Evolutionary conservation across 2,329 filamentous ascomycete genomes (phyloP).

Genomic region (Rhynchosporium secalis): DNA sequence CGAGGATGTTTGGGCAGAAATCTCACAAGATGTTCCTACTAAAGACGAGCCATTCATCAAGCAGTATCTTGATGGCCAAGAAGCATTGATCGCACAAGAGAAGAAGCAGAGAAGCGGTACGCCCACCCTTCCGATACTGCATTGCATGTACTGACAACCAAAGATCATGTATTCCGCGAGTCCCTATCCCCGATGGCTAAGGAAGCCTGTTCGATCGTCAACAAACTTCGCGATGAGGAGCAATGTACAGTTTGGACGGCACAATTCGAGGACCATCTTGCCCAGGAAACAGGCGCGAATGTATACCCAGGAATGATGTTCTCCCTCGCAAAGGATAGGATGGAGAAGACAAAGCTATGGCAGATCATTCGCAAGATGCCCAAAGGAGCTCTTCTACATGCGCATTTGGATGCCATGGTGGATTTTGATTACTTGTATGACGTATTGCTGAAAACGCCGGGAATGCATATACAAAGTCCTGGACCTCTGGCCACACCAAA

Average conservation of each 20-base stretch:
- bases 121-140: slow-evolving; percentile 29
- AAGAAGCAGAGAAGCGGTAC: slow-evolving; percentile 77
- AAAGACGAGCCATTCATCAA: slow-evolving; percentile 74
- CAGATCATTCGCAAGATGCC: slow-evolving; percentile 82
- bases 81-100: slow-evolving; percentile 77
- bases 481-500: slow-evolving; percentile 54
- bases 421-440: slow-evolving; percentile 79
- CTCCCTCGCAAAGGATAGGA: slow-evolving; percentile 76
- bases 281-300: slow-evolving; percentile 60
- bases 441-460: slow-evolving; percentile 67
- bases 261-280: slow-evolving; percentile 68
- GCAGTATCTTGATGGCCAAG: slow-evolving; percentile 75
- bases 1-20: slow-evolving; percentile 60
- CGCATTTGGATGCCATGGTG: slow-evolving; percentile 88
- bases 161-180: slow-evolving; percentile 70
- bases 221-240: slow-evolving; percentile 76
- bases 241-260: slow-evolving; percentile 74
- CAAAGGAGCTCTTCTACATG: slow-evolving; percentile 83
- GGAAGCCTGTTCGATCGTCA: slow-evolving; percentile 77
- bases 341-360: slow-evolving; percentile 85
- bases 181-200: slow-evolving; percentile 76
- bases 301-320: slow-evolving; percentile 94
- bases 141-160: slow-evolving; percentile 32
- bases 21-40: slow-evolving; percentile 56
- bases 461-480: slow-evolving; percentile 68